Conservation (phyloP, 1,139 yeast species). For the Pneumocystis wakefieldiae region DNA sequence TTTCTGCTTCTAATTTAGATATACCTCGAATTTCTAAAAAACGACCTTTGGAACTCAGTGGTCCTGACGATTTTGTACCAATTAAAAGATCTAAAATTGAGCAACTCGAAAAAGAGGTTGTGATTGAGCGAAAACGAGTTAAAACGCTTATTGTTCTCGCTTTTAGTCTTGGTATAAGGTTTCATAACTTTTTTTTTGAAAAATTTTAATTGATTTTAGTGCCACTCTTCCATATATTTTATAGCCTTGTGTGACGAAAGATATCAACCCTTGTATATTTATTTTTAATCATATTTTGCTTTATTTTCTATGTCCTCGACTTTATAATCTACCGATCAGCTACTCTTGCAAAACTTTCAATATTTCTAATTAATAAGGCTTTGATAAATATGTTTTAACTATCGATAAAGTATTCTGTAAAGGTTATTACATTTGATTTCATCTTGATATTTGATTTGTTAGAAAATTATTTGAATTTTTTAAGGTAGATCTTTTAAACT, state of each 20-base stretch:
- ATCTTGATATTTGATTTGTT: neutral
- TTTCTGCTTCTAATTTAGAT: neutral
- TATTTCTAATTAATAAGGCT: too few species aligned
- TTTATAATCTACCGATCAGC: neutral
- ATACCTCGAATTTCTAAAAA: neutral
- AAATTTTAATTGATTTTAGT: neutral
- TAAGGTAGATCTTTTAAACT: neutral
- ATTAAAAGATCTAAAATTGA: constrained; percentile 9
- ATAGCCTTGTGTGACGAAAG: neutral
- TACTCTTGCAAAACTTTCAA: too few species aligned
- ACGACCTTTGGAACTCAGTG: neutral
- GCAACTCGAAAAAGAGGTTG: constrained; percentile 9
- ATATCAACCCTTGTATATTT: neutral
- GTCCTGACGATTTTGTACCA: constrained; percentile 1
- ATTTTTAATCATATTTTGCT: neutral
- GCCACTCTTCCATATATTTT: neutral
- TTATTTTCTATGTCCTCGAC: neutral
- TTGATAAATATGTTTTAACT: too few species aligned
- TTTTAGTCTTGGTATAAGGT: constrained; percentile 9
- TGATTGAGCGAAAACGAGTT: constrained; percentile 11
- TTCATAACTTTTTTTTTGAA: neutral
- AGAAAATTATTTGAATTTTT: neutral
- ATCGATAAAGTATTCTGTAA: too few species aligned
- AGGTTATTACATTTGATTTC: neutral
- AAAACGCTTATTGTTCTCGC: constrained; percentile 11